phyloP scores from a whole-genome alignment of 495 filamentous ascomycete species.

The Annulohypoxylon bovei region DNA sequence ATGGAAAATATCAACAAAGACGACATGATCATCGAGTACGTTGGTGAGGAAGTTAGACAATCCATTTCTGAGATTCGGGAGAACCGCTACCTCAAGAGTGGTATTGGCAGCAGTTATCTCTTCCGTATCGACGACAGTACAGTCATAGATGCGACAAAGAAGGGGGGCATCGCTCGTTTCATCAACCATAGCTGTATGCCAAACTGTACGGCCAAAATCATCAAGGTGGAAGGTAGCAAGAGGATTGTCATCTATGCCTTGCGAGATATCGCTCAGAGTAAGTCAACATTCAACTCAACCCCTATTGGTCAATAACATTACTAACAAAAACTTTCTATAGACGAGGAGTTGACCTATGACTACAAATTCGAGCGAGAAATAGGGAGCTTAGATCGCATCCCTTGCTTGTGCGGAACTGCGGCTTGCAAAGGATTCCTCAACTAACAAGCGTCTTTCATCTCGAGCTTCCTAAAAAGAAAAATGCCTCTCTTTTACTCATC shows the following conservation, averaged over 20 bases:
- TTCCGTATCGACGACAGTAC: slow-evolving; percentile 98
- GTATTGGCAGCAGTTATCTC: slow-evolving; percentile 95
- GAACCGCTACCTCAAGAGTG: slow-evolving; percentile 89
- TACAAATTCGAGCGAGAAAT: slow-evolving; percentile 99
- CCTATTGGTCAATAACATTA: slow-evolving; percentile 9
- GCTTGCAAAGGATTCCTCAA: slow-evolving; percentile 99
- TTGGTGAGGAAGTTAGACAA: slow-evolving; percentile 96
- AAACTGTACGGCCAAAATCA: slow-evolving; percentile 99
- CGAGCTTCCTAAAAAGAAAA: neutral
- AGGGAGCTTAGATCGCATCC: slow-evolving; percentile 92
- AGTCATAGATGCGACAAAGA: slow-evolving; percentile 97
- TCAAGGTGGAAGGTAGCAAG: slow-evolving; percentile 99
- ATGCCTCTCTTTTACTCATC: slow-evolving; percentile 23
- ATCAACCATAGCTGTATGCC: slow-evolving; percentile 99
- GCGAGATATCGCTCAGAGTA: slow-evolving; percentile 92
- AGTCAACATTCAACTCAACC: slow-evolving; percentile 51
- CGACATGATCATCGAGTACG: slow-evolving; percentile 99
- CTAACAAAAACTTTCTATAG: slow-evolving; percentile 66
- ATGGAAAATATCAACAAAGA: slow-evolving; percentile 97
- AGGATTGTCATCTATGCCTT: slow-evolving; percentile 98
- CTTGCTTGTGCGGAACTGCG: slow-evolving; percentile 93
- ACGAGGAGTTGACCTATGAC: slow-evolving; percentile 98
- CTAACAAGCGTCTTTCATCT: slow-evolving; percentile 56
- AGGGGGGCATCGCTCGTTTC: slow-evolving; percentile 96
- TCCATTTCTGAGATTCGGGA: slow-evolving; percentile 96